These are phyloP conservation scores for Sporobolomyces roseus DNA, from an alignment of 768 basidiomycete genomes.

Conservation along the genomic window DNA sequence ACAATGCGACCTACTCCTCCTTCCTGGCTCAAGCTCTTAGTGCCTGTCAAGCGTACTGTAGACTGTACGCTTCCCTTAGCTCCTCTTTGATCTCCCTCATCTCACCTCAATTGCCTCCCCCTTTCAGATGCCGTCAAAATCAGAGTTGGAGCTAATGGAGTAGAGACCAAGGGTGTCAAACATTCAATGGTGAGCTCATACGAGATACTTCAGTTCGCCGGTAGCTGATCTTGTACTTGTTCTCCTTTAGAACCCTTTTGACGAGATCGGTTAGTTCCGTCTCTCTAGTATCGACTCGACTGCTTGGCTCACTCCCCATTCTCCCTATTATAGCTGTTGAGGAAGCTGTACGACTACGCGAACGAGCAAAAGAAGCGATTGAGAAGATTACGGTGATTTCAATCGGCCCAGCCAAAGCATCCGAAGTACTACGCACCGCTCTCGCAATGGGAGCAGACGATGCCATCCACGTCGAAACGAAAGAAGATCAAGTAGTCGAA, in stretches of 20 bases:
- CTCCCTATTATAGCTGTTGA: slow-evolving; percentile 69
- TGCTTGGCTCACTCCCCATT: too few relatives aligned
- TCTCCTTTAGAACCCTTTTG: slow-evolving; percentile 79
- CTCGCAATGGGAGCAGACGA: slow-evolving; percentile 97
- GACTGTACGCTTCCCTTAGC: slow-evolving; percentile 62
- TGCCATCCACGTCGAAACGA: slow-evolving; percentile 80
- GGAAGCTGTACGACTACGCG: slow-evolving; percentile 91
- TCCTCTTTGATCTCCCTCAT: background rate
- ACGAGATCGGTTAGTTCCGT: slow-evolving; percentile 77
- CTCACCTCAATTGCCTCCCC: too few relatives aligned
- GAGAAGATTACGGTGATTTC: slow-evolving; percentile 85
- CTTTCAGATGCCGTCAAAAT: slow-evolving; percentile 64
- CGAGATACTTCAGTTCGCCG: too few relatives aligned
- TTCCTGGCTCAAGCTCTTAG: slow-evolving; percentile 78
- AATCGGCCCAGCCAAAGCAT: slow-evolving; percentile 85
- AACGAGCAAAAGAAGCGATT: slow-evolving; percentile 68
- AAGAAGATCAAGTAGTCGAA: slow-evolving; percentile 63
- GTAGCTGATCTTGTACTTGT: too few relatives aligned
- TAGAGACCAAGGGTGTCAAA: slow-evolving; percentile 88
- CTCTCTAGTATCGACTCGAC: too few relatives aligned
- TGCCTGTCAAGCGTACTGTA: slow-evolving; percentile 91
- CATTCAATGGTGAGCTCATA: slow-evolving; percentile 80
- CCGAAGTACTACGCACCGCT: slow-evolving; percentile 88
- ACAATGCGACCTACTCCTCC: slow-evolving; percentile 70
- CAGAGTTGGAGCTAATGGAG: slow-evolving; percentile 90